Evolutionary conservation across 371 early-diverging fungal species (phyloP).

Genomic region (Apophysomyces sp.): DNA sequence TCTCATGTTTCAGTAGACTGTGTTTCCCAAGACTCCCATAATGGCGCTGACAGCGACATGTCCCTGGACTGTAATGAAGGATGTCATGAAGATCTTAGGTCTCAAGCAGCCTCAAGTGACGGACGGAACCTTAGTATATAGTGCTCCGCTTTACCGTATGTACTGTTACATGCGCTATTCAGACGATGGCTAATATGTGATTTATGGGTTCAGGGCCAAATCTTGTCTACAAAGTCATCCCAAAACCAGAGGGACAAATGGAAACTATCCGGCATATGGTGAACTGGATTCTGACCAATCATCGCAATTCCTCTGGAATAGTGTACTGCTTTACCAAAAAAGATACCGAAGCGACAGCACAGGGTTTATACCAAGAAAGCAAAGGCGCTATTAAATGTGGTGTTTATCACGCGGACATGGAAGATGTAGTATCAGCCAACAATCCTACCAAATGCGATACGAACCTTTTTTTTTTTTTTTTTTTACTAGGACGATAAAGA

Average conservation of each 20-base stretch:
- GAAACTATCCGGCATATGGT: conserved; percentile 66
- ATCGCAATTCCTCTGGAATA: conserved; percentile 71
- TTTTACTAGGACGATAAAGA: conserved; percentile 55
- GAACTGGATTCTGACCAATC: conserved; percentile 62
- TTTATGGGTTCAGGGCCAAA: conserved; percentile 58
- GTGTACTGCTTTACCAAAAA: conserved; percentile 83
- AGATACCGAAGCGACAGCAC: conserved; percentile 73
- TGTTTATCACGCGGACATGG: conserved; percentile 84
- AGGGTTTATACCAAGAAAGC: conserved; percentile 52
- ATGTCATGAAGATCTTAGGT: conserved; percentile 62
- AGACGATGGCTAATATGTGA: neutral
- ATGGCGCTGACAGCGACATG: conserved; percentile 93
- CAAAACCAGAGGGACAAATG: conserved; percentile 49
- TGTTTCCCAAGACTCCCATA: conserved; percentile 73
- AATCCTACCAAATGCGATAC: neutral
- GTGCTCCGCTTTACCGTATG: conserved; percentile 54
- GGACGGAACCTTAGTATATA: conserved; percentile 52
- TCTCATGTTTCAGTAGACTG: conserved; percentile 20
- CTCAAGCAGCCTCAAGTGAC: conserved; percentile 37
- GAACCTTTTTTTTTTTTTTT: neutral
- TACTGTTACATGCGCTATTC: neutral
- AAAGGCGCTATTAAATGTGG: conserved; percentile 54
- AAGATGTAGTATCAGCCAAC: too few species aligned
- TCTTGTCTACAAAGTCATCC: conserved; percentile 69
- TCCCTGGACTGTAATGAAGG: conserved; percentile 66